Evolutionary conservation across 345 rosid species (phyloP), one percentile per base, ranked within the genome.

Genomic region (Psidium guajava): DNA sequence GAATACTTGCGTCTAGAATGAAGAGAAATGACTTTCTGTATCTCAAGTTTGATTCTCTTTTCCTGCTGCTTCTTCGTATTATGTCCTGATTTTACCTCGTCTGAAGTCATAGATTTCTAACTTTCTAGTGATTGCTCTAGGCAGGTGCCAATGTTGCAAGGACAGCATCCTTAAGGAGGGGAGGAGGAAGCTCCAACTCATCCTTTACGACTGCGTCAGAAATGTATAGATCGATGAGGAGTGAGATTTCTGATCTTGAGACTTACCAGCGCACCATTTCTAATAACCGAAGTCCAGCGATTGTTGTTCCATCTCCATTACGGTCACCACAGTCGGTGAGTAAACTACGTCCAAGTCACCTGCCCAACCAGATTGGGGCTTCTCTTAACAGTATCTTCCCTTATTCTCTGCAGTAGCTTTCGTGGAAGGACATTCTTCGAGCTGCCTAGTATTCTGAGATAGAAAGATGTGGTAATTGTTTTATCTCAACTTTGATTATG

Each of bases 271-370:
- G 44, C 21, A 56, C 69, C 22, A 25, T 85, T 85, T 85, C 92
- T 16, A 77, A 82, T 81, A 89, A 86, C 82, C 87, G 86, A 88
- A 92, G 88, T 83, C 86, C 89, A n/a, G 93, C 92, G 9, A 82
- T 89, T 25, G 87, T 92, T 81, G 91, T 87, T 88, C 90, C 94
- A 20, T 88, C 92, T 42, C 91, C 88, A 12, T 81, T 87, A 61
- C 89, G 81, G 80, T 85, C 91, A 77, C n/a, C 69, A 20, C 81
- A 58, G 85, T 27, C 25, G 40, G 86, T 87, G 53, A 87, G 86
- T 58, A 44, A 28, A 52, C 50, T 4, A 64, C 36, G 3, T 47
- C 15, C 4, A 13, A 0, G 27, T 56, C 40, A 57, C 32, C 58
- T 24, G 36, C 22, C n/a, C 24, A 52, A 64, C 0, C 5, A 82